Evolutionary conservation across 148 eudicot species (phyloP).

Genomic region (Euryodendron excelsum): DNA sequence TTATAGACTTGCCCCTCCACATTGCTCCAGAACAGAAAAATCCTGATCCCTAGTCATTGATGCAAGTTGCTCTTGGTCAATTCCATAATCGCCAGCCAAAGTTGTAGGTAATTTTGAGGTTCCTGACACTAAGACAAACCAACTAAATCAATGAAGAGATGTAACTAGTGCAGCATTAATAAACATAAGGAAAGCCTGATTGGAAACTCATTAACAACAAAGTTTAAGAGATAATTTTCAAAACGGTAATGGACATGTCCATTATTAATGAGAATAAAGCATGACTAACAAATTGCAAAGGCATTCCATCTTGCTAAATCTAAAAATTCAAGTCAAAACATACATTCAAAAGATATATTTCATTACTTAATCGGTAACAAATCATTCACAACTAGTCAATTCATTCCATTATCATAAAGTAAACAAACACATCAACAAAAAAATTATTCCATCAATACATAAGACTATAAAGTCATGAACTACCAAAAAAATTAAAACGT

Average conservation of each 20-base stretch:
- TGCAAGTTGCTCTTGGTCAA: conserved; percentile 58
- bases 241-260: background rate
- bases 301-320: background rate
- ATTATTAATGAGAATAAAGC: background rate
- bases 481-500: too few species aligned
- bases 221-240: background rate
- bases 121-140: conserved; percentile 29
- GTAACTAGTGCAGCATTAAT: background rate
- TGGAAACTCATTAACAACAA: background rate
- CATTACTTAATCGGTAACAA: background rate
- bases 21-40: conserved; percentile 50
- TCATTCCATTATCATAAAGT: too few species aligned
- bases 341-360: background rate
- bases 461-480: too few species aligned
- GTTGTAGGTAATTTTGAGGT: conserved; percentile 33
- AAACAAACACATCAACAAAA: too few species aligned
- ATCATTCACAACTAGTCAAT: too few species aligned
- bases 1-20: conserved; percentile 62
- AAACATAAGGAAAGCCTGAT: background rate
- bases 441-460: too few species aligned
- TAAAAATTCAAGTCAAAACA: background rate
- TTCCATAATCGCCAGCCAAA: conserved; percentile 46
- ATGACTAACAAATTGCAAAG: background rate
- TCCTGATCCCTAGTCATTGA: conserved; percentile 68
- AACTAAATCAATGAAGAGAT: background rate